Evolutionary conservation across 2,329 filamentous ascomycete genomes (phyloP), one percentile per base, ranked within the genome.

Genomic region (Hirsutella rhossiliensis): DNA sequence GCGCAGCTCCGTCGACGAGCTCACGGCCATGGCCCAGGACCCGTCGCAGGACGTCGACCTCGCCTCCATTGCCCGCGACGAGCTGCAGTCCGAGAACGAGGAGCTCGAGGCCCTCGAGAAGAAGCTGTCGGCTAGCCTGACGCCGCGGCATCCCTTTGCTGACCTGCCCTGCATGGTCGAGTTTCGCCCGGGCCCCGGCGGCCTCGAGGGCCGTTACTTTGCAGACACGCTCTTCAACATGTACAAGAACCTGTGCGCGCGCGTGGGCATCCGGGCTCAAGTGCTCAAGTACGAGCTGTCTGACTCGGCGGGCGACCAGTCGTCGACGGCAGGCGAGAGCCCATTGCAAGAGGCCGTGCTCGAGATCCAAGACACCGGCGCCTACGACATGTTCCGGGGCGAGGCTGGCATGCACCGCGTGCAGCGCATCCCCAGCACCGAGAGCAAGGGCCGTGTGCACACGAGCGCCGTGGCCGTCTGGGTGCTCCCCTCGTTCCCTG

Each of bases 341-440:
- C 81, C 87, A 7, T 71, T 97, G 3, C 80, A 84, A 44, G 92
- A 97, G 67, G 92, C 87, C 8, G 79, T 98, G 20, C 73, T 98
- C 23, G 88, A 96, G 61, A 71, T 98, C 31, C 77, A 82, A 46
- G 75, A 80, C 41, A 66, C 77, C 1, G 87, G 87, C 28, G 82
- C 88, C 19, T 98, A 95, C 63, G 86, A 84, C 47, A 58, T 78
- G 2, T 78, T 98, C 55, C 78, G 90, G 48, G 82, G 82, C 54
- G 92, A 98, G 64, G 87, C 90, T 3, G 92, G 92, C 29, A 92
- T 98, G 52, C 92, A 98, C 61, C 79, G 92, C 27, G 92, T 98
- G 0, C 92, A 98, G 68, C 80, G 92, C 23, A 82, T 98, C 4
- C 92, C 92, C 2, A 82, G 82, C 11, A 98, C 92, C 1, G 92